A percentile compares a stretch with the other conserved stretches of the same genome.
phyloP scores from a whole-genome alignment of 805 yeast genomes.

The Ogataea chonburiensis region DNA sequence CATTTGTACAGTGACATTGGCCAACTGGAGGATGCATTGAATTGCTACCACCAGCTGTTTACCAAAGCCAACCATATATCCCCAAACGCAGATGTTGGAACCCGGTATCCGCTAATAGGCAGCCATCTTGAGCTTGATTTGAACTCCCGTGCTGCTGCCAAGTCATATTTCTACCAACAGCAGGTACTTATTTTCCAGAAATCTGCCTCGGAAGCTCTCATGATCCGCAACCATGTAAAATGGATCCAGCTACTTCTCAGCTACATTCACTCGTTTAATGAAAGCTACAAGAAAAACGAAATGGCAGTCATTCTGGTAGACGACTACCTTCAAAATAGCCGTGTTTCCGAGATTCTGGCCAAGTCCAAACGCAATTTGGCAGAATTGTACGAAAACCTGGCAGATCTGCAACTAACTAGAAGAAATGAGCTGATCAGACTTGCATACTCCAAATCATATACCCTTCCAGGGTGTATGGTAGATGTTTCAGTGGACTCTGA shows the following conservation, averaged over 20 bases:
- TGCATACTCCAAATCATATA: conserved; percentile 32
- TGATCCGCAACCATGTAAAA: conserved; percentile 31
- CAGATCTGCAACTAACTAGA: conserved; percentile 48
- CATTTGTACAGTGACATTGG: conserved; percentile 46
- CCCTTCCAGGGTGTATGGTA: conserved; percentile 33
- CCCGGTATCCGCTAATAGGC: conserved; percentile 15
- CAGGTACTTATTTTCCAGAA: conserved; percentile 25
- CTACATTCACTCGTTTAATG: conserved; percentile 26
- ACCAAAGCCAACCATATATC: conserved; percentile 15
- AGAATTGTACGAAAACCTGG: conserved; percentile 40
- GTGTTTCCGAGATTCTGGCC: conserved; percentile 22
- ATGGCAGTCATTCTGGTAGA: conserved; percentile 42
- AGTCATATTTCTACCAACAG: conserved; percentile 22
- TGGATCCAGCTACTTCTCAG: conserved; percentile 29
- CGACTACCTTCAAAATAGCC: conserved; percentile 35
- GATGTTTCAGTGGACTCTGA: conserved; percentile 13
- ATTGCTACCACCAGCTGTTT: conserved; percentile 48
- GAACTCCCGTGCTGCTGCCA: conserved; percentile 22
- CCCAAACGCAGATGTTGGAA: conserved; percentile 8
- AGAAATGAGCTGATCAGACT: conserved; percentile 42
- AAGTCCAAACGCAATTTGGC: conserved; percentile 24
- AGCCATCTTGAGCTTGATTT: conserved; percentile 1
- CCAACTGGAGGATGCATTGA: conserved; percentile 59
- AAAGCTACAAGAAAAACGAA: conserved; percentile 36
- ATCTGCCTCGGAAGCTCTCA: conserved; percentile 29